Evolutionary conservation across 352 stramenopile species (phyloP), one percentile per base, ranked within the genome.

Genomic region (Proteromonas lacertae): DNA sequence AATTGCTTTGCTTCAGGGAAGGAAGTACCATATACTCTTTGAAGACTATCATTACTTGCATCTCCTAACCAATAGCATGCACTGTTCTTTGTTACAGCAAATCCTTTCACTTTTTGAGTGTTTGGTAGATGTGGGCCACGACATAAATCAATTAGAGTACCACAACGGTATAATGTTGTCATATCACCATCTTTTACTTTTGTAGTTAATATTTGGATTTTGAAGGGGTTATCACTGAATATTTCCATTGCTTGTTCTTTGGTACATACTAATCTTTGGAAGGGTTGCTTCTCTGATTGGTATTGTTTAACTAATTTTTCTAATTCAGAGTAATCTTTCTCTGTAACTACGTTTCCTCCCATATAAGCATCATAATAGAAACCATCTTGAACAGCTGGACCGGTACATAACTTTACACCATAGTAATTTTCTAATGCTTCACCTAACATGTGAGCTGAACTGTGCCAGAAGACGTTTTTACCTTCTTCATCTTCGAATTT

Each of bases 301-400:
- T 88, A 68, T 47, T 84, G 80, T 14, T 41, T 45, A 21, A 84
- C 78, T 79, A 56, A 20, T 83, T 69, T 50, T 64, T 52, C 29
- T 38, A 21, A 17, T 37, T 38, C 4, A 42, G 16, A 22, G n/a
- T 69, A 52, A 4, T 52, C 45, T 36, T 59, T 53, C 23, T 55
- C 55, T 8, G 33, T 16, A 5, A 56, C 32, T 36, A 19, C 35
- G 49, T 69, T 46, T 19, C 60, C 55, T 39, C 87, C 87, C 74
- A 96, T 93, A 62, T 93, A 98, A 43, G 71, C 82, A 66, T 97
- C 84, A 51, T 97, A 97, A 56, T 94, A 97, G 48, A 96, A 97
- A 14, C 84, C 84, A 35, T 75, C 71, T 28, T 86, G 67, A n/a
- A 96, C 57, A 24, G 69, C 76, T 17, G 84, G 84, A 9, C 84